Percentiles rank a stretch among this genome's conserved stretches.
These are phyloP conservation scores for Earliella scabrosa DNA, from an alignment of 1,284 basidiomycete species.

Conservation along the genomic window DNA sequence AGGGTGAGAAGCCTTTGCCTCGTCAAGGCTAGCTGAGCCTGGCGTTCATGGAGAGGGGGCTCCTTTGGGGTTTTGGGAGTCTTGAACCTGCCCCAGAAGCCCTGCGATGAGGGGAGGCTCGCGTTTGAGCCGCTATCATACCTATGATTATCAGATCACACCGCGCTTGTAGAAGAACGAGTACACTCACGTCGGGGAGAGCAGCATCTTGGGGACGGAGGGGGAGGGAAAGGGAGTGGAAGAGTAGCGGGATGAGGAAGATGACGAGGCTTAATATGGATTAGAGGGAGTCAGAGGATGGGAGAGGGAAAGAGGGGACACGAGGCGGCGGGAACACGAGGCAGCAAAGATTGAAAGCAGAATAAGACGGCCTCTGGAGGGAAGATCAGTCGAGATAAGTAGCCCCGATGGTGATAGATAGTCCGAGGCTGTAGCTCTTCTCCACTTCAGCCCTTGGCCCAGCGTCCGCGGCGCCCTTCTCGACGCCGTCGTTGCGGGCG, in stretches of 20 bases:
- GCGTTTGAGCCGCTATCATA: constrained; percentile 64
- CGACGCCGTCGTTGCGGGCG: constrained; percentile 6
- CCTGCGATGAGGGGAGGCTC: constrained; percentile 58
- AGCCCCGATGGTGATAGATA: constrained; percentile 25
- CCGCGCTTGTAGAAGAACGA: constrained; percentile 26
- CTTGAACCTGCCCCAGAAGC: constrained; percentile 73
- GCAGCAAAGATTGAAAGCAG: constrained; percentile 17
- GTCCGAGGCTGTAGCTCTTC: constrained; percentile 14
- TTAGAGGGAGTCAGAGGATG: constrained; percentile 24
- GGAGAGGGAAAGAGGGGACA: constrained; percentile 29
- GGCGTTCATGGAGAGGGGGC: constrained; percentile 51
- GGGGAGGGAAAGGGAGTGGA: constrained; percentile 13
- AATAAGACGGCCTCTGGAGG: constrained; percentile 11
- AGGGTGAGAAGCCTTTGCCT: constrained; percentile 78
- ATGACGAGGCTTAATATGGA: constrained; percentile 10
- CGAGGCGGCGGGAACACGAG: constrained; percentile 33
- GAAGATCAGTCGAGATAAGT: constrained; percentile 19
- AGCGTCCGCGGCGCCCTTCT: constrained; percentile 19
- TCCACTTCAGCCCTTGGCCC: constrained; percentile 11
- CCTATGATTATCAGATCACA: constrained; percentile 38
- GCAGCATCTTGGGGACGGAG: constrained; percentile 55
- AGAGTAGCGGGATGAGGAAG: not conserved
- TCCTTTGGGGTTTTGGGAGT: constrained; percentile 53
- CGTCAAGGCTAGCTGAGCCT: constrained; percentile 61
- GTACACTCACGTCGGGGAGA: constrained; percentile 74